Percentiles rank a stretch among this genome's conserved stretches.
Conservation (phyloP, 768 basidiomycete genomes). For the Suillus sp. region DNA sequence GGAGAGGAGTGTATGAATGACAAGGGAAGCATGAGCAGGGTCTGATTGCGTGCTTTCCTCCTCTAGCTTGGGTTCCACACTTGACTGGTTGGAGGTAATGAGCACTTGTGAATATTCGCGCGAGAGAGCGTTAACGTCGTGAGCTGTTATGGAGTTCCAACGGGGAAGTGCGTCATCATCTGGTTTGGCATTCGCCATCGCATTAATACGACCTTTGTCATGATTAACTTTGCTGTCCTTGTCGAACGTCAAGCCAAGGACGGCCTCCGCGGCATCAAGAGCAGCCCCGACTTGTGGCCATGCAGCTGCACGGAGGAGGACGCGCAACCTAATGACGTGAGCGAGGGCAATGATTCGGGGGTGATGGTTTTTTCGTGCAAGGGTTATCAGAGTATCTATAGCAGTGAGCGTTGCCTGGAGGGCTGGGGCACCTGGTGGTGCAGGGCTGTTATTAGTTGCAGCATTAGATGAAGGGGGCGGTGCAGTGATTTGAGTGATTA, state of each 20-base stretch:
- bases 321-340: slow-evolving; percentile 56
- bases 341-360: slow-evolving; percentile 49
- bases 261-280: slow-evolving; percentile 6
- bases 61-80: slow-evolving; percentile 6
- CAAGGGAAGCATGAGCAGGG: slow-evolving; percentile 42
- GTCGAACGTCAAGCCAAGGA: not conserved
- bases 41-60: slow-evolving; percentile 24
- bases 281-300: slow-evolving; percentile 49
- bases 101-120: not conserved
- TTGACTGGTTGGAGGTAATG: not conserved
- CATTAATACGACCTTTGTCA: not conserved
- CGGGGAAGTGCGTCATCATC: slow-evolving; percentile 22
- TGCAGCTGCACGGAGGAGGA: slow-evolving; percentile 32
- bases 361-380: slow-evolving; percentile 39
- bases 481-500: slow-evolving; percentile 47
- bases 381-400: slow-evolving; percentile 36
- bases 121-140: slow-evolving; percentile 26
- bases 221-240: not conserved
- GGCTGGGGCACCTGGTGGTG: slow-evolving; percentile 20
- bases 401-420: slow-evolving; percentile 34
- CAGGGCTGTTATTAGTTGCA: not conserved
- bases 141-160: slow-evolving; percentile 32
- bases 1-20: slow-evolving; percentile 63
- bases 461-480: slow-evolving; percentile 15
- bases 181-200: not conserved